Conservation (phyloP, 345 rosid species). For the Aegle marmelos region DNA sequence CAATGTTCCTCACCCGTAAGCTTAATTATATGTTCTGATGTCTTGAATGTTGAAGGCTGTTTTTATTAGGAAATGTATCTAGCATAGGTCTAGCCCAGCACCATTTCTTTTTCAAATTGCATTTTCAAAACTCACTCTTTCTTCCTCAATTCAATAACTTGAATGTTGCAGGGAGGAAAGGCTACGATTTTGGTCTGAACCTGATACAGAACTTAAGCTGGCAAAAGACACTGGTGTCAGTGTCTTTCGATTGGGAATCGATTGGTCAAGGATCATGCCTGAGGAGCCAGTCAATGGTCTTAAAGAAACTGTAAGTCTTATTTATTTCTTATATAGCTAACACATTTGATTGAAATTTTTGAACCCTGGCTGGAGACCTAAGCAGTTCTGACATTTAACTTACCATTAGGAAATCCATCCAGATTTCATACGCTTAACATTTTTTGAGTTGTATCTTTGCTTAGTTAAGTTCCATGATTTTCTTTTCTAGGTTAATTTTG, state of each 20-base stretch:
- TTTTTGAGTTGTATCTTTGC: neutral
- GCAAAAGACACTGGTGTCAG: conserved; percentile 80
- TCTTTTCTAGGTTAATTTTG: conserved; percentile 66
- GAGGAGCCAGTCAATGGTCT: conserved; percentile 73
- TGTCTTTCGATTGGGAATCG: conserved; percentile 91
- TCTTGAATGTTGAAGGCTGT: neutral
- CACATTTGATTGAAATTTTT: conserved; percentile 1
- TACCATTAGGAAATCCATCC: neutral
- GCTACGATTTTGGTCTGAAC: conserved; percentile 94
- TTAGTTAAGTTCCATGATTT: conserved; percentile 8
- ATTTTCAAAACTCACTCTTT: neutral
- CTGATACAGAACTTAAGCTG: conserved; percentile 81
- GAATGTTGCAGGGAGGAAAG: conserved; percentile 75
- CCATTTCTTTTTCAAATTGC: neutral
- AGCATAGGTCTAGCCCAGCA: neutral
- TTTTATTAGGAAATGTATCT: neutral
- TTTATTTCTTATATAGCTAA: conserved; percentile 6
- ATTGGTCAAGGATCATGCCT: conserved; percentile 91
- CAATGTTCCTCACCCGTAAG: conserved; percentile 88
- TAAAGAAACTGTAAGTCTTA: conserved; percentile 58
- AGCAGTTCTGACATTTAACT: neutral
- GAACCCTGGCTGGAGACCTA: conserved; percentile 1
- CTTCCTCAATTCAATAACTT: conserved; percentile 15
- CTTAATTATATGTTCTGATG: conserved; percentile 23
- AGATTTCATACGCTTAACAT: neutral